Base-by-base conservation (phyloP, 768 basidiomycete genomes). In the Pleurotus giganteus region DNA sequence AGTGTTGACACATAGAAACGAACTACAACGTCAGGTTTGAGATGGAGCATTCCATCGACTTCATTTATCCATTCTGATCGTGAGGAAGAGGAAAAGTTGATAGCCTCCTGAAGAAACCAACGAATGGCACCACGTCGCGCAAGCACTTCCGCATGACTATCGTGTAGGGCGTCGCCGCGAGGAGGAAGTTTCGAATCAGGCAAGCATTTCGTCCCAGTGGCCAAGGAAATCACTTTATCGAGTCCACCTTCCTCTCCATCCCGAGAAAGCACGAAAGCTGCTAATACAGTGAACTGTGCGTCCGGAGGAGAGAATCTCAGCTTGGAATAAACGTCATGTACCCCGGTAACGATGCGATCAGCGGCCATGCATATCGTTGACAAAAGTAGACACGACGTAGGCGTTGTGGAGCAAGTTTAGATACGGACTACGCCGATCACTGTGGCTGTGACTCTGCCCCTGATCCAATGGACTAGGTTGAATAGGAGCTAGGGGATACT, bases 61-160 rank as follows among this genome's bases (percentile, higher is more conserved):
- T 63, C 60, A 19, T 56, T 57, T n/a, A 86, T 72, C 86, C 84
- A 88, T 8, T 59, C 59, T 1, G 87, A 86, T 2, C 60, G 57
- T 36, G 68, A 70, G 27, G 57, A 60, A 57, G 57, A 57, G 47
- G 58, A 29, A 39, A 62, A 66, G 24, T 82, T 76, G 7, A 63
- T 57, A 13, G 87, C 74, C 67, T 97, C 91, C 55, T 88, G 83
- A 28, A 94, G 67, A 44, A 93, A 72, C 92, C 93, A 98, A 23
- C 86, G 78, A 39, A 87, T 65, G 0, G 88, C 84, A 7, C 86
- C 86, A 27, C 95, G 78, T 17, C 92, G 80, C 1, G 93, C 93
- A n/a, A 97, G 75, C 19, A 95, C 82, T 69, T 98, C 95, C 8
- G 95, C 95, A 67, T 98, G 95, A 50, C 82, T 86, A 63, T 97